A percentile compares a stretch with the other conserved stretches of the same genome.
These are phyloP conservation scores for Phytophthora megakarya DNA, from an alignment of 352 stramenopile genomes.

Conservation along the genomic window DNA sequence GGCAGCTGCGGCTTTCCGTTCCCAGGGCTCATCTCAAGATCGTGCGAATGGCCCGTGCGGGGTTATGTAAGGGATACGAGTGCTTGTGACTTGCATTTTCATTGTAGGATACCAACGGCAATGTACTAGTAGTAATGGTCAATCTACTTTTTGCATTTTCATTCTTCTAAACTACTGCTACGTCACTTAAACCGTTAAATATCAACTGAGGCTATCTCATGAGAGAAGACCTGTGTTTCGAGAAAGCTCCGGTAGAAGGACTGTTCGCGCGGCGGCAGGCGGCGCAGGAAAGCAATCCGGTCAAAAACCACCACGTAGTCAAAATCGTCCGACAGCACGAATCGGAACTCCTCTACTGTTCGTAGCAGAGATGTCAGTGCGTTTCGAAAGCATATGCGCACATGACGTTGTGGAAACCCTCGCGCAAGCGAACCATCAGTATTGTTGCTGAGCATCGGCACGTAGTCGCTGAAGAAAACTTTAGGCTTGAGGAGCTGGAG, in stretches of 20 bases:
- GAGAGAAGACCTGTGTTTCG: conserved; percentile 87
- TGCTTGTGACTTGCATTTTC: conserved; percentile 13
- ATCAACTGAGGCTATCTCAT: conserved; percentile 77
- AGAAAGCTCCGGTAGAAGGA: conserved; percentile 81
- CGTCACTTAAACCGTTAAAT: too few species aligned
- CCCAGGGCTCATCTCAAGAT: conserved; percentile 23
- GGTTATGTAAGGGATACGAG: conserved; percentile 35
- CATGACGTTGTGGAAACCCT: conserved; percentile 58
- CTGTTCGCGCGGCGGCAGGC: conserved; percentile 55
- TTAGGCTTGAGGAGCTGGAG: conserved; percentile 75
- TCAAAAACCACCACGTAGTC: conserved; percentile 90
- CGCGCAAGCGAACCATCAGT: conserved; percentile 31
- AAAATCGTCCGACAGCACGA: conserved; percentile 87
- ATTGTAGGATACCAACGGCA: conserved; percentile 31
- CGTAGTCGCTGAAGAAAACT: conserved; percentile 79
- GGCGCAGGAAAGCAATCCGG: conserved; percentile 65
- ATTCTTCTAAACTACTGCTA: conserved; percentile 15
- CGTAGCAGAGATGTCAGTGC: conserved; percentile 57
- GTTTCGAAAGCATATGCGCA: conserved; percentile 64
- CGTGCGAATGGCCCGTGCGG: conserved; percentile 35
- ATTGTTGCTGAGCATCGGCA: conserved; percentile 59
- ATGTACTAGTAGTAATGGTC: conserved; percentile 21
- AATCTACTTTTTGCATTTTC: conserved; percentile 33
- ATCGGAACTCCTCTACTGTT: conserved; percentile 78
- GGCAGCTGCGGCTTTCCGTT: conserved; percentile 13